Conservation (phyloP, 2,329 filamentous ascomycete genomes). For the Monosporascus sp. region DNA sequence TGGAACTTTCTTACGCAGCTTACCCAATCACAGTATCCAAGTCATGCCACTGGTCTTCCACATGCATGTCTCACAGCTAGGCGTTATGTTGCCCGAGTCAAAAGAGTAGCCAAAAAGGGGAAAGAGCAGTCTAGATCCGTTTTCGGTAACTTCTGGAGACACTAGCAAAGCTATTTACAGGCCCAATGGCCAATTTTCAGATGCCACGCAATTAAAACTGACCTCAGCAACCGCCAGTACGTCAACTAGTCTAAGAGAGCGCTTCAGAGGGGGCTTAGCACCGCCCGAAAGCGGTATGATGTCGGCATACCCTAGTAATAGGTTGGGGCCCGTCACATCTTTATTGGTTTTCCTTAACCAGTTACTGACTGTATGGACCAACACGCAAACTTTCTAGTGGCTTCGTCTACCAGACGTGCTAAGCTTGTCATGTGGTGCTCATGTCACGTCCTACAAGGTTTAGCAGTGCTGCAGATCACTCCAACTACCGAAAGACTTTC, state of each 20-base stretch:
- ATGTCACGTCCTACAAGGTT: not conserved
- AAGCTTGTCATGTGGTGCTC: not conserved
- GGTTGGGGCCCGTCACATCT: not conserved
- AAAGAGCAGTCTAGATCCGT: not conserved
- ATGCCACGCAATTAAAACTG: not conserved
- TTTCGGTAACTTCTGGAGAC: not conserved
- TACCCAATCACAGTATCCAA: not conserved
- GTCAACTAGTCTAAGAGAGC: not conserved
- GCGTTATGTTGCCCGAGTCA: not conserved
- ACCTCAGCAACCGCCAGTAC: not conserved
- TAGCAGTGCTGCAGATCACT: not conserved
- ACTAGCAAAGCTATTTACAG: not conserved
- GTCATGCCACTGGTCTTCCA: not conserved
- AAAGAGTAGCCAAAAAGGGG: not conserved
- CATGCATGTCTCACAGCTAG: not conserved
- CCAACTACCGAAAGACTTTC: not conserved
- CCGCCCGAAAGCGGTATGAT: not conserved
- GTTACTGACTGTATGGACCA: not conserved
- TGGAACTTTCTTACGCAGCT: not conserved
- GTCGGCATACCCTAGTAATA: not conserved
- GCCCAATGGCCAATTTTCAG: not conserved
- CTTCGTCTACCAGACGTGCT: not conserved
- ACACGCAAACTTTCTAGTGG: not conserved
- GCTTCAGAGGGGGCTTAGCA: not conserved
- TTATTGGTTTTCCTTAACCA: not conserved